Evolutionary conservation across 495 filamentous ascomycete species (phyloP).

Genomic region (Neurospora hispaniola): DNA sequence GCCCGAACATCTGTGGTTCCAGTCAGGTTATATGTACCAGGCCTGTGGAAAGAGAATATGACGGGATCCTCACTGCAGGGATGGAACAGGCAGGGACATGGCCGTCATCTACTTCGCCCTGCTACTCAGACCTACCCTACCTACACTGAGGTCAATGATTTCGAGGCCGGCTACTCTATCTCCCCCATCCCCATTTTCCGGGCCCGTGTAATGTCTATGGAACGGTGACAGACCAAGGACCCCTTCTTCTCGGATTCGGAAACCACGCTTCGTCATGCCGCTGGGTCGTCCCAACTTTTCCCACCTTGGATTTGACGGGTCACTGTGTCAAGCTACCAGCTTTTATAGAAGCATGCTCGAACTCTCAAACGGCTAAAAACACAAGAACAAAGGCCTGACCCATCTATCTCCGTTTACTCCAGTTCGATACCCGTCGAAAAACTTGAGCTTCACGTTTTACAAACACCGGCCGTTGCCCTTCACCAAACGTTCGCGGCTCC

Average conservation of each 20-base stretch:
- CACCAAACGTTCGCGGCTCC: neutral
- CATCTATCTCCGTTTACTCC: neutral
- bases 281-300: neutral
- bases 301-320: neutral
- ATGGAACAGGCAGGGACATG: neutral
- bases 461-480: neutral
- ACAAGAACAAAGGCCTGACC: neutral
- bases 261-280: neutral
- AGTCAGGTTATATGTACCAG: neutral
- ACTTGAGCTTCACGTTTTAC: neutral
- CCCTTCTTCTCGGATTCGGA: neutral
- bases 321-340: neutral
- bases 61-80: neutral
- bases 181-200: neutral
- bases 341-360: neutral
- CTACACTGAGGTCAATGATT: neutral
- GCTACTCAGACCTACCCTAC: neutral
- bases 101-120: neutral
- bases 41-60: neutral
- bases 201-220: neutral
- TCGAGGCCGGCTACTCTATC: neutral
- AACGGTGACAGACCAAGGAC: neutral
- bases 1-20: neutral
- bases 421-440: neutral
- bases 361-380: neutral